A percentile compares a stretch with the other conserved stretches of the same genome.
Conservation (phyloP, 495 filamentous ascomycete genomes). For the Talaromyces liani region DNA sequence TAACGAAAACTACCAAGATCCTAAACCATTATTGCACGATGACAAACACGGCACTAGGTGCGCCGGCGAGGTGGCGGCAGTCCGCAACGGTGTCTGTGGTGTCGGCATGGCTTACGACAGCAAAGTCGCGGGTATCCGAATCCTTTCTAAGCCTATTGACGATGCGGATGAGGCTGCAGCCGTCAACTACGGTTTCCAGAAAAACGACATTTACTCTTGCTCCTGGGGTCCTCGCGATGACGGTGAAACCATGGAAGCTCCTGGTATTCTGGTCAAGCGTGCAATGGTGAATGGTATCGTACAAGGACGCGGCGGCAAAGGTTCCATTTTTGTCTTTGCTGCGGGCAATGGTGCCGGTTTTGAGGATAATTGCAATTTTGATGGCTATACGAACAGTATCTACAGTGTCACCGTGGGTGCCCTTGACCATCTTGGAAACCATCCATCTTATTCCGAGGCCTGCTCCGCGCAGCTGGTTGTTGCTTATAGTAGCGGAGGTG, state of each 20-base stretch:
- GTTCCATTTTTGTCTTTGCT: constrained; percentile 96
- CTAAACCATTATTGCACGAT: constrained; percentile 68
- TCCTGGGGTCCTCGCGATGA: constrained; percentile 97
- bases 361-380: constrained; percentile 97
- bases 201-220: constrained; percentile 96
- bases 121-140: constrained; percentile 82
- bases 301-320: constrained; percentile 71
- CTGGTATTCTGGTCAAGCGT: constrained; percentile 76
- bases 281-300: constrained; percentile 92
- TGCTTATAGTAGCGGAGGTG: constrained; percentile 87
- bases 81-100: constrained; percentile 87
- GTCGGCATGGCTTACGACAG: constrained; percentile 92
- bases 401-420: constrained; percentile 97
- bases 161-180: constrained; percentile 89
- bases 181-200: constrained; percentile 83
- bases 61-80: constrained; percentile 88
- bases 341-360: constrained; percentile 79
- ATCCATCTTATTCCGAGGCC: constrained; percentile 90
- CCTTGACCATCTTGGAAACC: constrained; percentile 74
- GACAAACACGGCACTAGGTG: constrained; percentile 91
- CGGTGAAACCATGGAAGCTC: constrained; percentile 86
- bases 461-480: constrained; percentile 94
- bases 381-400: constrained; percentile 98
- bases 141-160: constrained; percentile 80
- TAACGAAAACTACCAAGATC: constrained; percentile 74